Conservation (phyloP, 1,284 basidiomycete species). For the Sanghuangporus weigelae region DNA sequence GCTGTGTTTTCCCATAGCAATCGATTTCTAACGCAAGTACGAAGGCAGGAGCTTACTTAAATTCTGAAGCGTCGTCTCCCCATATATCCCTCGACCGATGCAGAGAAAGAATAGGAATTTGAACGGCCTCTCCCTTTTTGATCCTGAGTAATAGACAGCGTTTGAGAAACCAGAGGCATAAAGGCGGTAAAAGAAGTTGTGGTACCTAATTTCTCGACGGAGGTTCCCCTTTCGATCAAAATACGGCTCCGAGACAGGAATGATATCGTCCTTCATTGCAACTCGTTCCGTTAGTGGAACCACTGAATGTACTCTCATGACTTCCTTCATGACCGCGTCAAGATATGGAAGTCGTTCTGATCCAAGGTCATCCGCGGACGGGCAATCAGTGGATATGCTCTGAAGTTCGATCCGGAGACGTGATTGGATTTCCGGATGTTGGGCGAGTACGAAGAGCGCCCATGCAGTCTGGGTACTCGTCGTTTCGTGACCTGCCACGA, state of each 20-base stretch:
- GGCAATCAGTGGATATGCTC: slow-evolving; percentile 21
- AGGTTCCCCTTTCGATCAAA: slow-evolving; percentile 21
- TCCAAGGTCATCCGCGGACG: slow-evolving; percentile 29
- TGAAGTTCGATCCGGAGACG: slow-evolving; percentile 40
- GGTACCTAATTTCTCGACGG: slow-evolving; percentile 20
- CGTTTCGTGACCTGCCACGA: slow-evolving; percentile 31
- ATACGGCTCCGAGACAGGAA: slow-evolving; percentile 24
- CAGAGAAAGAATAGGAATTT: slow-evolving; percentile 29
- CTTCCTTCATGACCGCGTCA: slow-evolving; percentile 29
- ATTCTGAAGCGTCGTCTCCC: slow-evolving; percentile 38
- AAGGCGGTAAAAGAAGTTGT: background rate
- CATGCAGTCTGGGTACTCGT: slow-evolving; percentile 39
- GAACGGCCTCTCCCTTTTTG: slow-evolving; percentile 26
- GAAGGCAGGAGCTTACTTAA: slow-evolving; percentile 5
- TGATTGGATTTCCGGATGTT: slow-evolving; percentile 36
- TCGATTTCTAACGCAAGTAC: background rate
- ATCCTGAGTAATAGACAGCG: slow-evolving; percentile 16
- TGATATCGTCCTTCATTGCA: slow-evolving; percentile 23
- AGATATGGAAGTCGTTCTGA: slow-evolving; percentile 27
- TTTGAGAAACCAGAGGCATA: background rate
- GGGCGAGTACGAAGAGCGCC: slow-evolving; percentile 39
- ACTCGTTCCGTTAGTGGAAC: slow-evolving; percentile 21
- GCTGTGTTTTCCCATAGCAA: slow-evolving; percentile 12
- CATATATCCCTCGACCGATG: slow-evolving; percentile 35
- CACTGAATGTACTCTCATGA: slow-evolving; percentile 22